Evolutionary conservation across 2,329 filamentous ascomycete genomes (phyloP), one percentile per base, ranked within the genome.

Genomic region (Trichoderma cornu-damae): DNA sequence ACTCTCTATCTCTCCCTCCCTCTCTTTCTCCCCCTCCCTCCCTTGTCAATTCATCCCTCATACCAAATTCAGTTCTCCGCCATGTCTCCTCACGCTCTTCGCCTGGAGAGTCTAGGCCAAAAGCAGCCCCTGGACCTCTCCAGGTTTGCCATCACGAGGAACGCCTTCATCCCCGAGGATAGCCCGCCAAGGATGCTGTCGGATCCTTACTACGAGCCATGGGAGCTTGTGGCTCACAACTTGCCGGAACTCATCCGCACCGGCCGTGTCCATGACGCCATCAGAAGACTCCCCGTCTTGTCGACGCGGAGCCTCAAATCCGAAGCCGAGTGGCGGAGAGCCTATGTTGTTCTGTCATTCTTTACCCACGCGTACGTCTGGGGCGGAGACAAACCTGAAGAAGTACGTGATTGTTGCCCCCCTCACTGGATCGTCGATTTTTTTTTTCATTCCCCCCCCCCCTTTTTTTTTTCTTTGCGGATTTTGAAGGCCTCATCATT

Each of bases 291-390:
- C n/a, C 86, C 88, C 0, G 69, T 90, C 0, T 77, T 96, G 1
- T 86, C 85, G 0, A 87, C 86, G 0, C 77, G 82, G 16, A 75
- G 79, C 5, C 76, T 96, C 5, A 69, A 71, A 3, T 79, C 78
- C 2, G 85, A 89, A 63, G 72, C 81, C 1, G 88, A 96, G 75
- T 95, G 89, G 89, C 79, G 87, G 62, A 79, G 91, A 63, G 90
- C 90, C 56, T 96, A 95, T 70, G 80, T 86, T 2, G 78, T 95
- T 6, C 76, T 96, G 40, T 84, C 82, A 0, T 94, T 95, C 66
- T 80, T 96, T 56, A 79, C 89, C 1, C 90, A 97, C 71, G 86
- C 84, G 8, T 96, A 96, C 71, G 85, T 96, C 18, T 97, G 93
- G 93, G 90, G 90, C 57, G 90, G 88, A 20, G 82, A 89, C 42